Evolutionary conservation across 768 basidiomycete species (phyloP), one percentile per base, ranked within the genome.

Genomic region (Plicaturopsis crispa): DNA sequence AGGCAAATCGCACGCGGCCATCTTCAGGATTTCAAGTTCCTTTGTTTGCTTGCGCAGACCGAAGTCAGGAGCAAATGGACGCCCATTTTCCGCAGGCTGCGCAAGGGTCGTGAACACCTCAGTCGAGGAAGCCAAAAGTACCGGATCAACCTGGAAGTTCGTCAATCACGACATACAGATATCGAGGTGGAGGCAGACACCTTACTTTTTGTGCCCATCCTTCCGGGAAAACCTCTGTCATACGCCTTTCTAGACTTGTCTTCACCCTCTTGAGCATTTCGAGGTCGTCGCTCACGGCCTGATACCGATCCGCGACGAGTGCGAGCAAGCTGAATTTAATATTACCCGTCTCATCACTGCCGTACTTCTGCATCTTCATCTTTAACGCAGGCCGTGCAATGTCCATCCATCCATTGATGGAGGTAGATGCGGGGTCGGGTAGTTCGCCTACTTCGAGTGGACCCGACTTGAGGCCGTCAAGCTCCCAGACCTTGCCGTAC

Each of bases 401-500:
- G 48, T 77, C 71, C 67, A 77, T 76, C 79, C 79, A 82, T 1
- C 47, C 53, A 12, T 50, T 43, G n/a, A n/a, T 14, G 16, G 38
- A 18, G n/a, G 14, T 14, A 16, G 38, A 18, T 5, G 40, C 13
- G 16, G 14, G 31, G 12, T 18, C 34, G 12, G 61, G 51, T n/a
- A 78, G 50, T 48, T 78, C 77, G 26, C 78, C 78, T 17, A 80
- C 77, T 52, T 79, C 77, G 6, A 82, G 58, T 4, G 79, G 77
- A 0, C 74, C 78, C 1, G 70, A 63, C 42, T 75, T 76, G 38
- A 80, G 64, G 10, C 79, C 78, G 49, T 80, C 76, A 36, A 82
- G 67, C 53, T 82, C 78, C 78, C 78, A 82, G n/a, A 80, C 77
- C 45, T 78, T 76, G 6, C 76, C 77, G 47, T 68, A 59, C 1